Evolutionary conservation across 2,329 filamentous ascomycete species (phyloP).

Genomic region (Ceratocystis destructans): DNA sequence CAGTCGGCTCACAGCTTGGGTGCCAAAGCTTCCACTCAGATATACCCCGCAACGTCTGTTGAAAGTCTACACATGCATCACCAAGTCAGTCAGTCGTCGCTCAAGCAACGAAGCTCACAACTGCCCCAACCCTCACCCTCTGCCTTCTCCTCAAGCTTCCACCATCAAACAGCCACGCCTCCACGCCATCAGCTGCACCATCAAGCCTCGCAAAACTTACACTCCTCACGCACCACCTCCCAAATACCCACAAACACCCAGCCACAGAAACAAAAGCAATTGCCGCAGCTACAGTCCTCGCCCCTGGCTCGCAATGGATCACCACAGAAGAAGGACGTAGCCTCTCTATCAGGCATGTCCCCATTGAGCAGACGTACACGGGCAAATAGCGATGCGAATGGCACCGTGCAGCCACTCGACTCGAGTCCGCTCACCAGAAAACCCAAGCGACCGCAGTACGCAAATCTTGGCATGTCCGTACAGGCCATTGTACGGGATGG

Average conservation of each 20-base stretch:
- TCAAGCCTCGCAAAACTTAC: slow-evolving; percentile 12
- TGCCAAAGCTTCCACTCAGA: slow-evolving; percentile 37
- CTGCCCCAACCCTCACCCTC: slow-evolving; percentile 19
- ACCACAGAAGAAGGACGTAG: slow-evolving; percentile 26
- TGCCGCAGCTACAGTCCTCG: slow-evolving; percentile 11
- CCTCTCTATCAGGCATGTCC: slow-evolving; percentile 24
- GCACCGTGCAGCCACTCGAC: slow-evolving; percentile 7
- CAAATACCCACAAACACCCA: background rate
- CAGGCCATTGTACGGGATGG: slow-evolving; percentile 71
- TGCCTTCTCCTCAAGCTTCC: background rate
- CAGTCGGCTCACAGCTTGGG: slow-evolving; percentile 62
- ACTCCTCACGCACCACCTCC: background rate
- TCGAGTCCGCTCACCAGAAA: background rate
- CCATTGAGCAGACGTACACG: slow-evolving; percentile 40
- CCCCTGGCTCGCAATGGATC: slow-evolving; percentile 25
- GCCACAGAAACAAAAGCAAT: background rate
- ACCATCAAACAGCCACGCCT: slow-evolving; percentile 9
- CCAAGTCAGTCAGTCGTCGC: slow-evolving; percentile 24
- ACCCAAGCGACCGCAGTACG: slow-evolving; percentile 29
- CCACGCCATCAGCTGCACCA: slow-evolving; percentile 14
- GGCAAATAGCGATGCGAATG: slow-evolving; percentile 59
- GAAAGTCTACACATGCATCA: slow-evolving; percentile 36
- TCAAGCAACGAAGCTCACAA: slow-evolving; percentile 6
- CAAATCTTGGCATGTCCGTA: slow-evolving; percentile 47
- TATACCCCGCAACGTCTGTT: slow-evolving; percentile 27